phyloP scores from a whole-genome alignment of 257 asterid species.

The Fraxinus pennsylvanica region DNA sequence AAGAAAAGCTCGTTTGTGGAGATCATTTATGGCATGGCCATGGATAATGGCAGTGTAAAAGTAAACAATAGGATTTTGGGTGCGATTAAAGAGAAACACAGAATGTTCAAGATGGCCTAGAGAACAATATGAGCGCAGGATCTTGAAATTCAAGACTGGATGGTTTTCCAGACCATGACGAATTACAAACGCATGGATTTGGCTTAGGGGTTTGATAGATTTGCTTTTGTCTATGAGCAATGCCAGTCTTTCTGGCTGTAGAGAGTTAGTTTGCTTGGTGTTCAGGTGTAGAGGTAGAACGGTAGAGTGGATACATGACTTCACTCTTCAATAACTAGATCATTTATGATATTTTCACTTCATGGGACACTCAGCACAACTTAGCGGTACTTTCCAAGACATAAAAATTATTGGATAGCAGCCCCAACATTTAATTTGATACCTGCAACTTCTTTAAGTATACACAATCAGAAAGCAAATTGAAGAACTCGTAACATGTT shows the following conservation, averaged over 20 bases:
- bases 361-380: background rate
- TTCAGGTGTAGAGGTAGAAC: conserved; percentile 29
- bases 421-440: background rate
- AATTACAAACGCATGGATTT: conserved; percentile 46
- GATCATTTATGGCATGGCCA: conserved; percentile 47
- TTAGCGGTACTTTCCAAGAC: background rate
- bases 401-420: background rate
- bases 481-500: no score
- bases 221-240: conserved; percentile 48
- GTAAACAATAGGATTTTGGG: conserved; percentile 46
- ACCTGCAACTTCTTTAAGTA: background rate
- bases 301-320: conserved; percentile 42
- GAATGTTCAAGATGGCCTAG: conserved; percentile 40
- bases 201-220: conserved; percentile 37
- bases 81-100: conserved; percentile 39
- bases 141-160: conserved; percentile 49
- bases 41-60: conserved; percentile 50
- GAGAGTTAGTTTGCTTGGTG: conserved; percentile 17
- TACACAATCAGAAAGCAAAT: no score
- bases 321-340: conserved; percentile 5
- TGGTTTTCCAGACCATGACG: conserved; percentile 46
- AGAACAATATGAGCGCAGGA: conserved; percentile 48
- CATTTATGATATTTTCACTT: background rate
- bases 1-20: conserved; percentile 39
- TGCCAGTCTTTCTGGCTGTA: conserved; percentile 43